Conservation (phyloP, 2,329 filamentous ascomycete genomes). For the Beauveria bassiana region DNA sequence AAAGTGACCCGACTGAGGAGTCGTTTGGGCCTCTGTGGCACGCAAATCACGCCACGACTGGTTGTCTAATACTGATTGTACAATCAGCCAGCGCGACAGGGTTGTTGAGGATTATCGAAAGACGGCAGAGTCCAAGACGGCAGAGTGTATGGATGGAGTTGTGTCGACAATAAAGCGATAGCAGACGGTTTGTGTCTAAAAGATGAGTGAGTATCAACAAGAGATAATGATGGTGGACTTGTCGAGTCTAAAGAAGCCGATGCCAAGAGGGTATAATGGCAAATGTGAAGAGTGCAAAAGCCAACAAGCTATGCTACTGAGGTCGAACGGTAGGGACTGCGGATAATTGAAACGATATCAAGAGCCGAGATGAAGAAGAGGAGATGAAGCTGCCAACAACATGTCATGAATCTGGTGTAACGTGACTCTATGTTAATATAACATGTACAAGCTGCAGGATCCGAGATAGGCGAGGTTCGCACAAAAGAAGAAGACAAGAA, state of each 20-base stretch:
- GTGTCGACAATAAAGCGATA: not conserved
- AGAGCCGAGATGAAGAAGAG: not conserved
- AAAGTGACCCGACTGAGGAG: not conserved
- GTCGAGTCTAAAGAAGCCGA: not conserved
- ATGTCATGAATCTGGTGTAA: slow-evolving; percentile 6
- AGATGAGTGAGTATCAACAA: not conserved
- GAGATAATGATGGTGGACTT: not conserved
- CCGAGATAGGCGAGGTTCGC: not conserved
- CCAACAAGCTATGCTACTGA: not conserved
- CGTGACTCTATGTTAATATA: not conserved
- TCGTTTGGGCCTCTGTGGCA: not conserved
- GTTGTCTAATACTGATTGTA: not conserved
- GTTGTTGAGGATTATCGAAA: not conserved
- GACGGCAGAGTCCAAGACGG: not conserved
- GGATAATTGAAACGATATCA: not conserved
- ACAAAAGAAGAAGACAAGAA: not conserved
- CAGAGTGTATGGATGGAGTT: not conserved
- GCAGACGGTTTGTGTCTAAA: not conserved
- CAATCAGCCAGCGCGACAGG: not conserved
- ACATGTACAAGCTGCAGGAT: not conserved
- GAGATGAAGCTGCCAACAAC: not conserved
- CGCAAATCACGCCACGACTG: not conserved
- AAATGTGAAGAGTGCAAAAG: not conserved
- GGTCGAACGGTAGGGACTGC: slow-evolving; percentile 6
- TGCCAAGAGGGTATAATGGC: not conserved